Conservation (phyloP, 208 protist genomes). For the Leishmania tarentolae region DNA sequence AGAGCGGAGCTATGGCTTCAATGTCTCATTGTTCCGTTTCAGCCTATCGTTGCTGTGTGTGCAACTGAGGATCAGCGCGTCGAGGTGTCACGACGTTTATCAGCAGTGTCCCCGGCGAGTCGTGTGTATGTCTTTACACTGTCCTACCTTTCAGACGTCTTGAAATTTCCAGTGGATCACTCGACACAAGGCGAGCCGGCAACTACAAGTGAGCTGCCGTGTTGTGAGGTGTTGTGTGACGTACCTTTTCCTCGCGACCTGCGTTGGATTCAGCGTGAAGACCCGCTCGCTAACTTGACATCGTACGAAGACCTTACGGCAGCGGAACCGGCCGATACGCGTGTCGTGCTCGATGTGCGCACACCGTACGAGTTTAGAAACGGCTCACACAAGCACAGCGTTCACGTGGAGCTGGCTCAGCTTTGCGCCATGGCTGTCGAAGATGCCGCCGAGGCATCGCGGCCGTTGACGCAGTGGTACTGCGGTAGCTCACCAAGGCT, state of each 20-base stretch:
- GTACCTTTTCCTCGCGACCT: slow-evolving; percentile 10
- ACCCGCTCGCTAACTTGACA: slow-evolving; percentile 10
- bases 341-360: slow-evolving; percentile 71
- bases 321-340: slow-evolving; percentile 17
- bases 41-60: slow-evolving; percentile 60
- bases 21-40: slow-evolving; percentile 62
- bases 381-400: slow-evolving; percentile 75
- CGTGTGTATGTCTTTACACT: slow-evolving; percentile 39
- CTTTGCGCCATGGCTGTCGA: slow-evolving; percentile 56
- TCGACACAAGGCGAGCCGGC: neutral
- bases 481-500: slow-evolving; percentile 32
- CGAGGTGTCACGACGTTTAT: slow-evolving; percentile 35
- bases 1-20: slow-evolving; percentile 84
- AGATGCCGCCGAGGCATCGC: slow-evolving; percentile 13
- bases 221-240: slow-evolving; percentile 13
- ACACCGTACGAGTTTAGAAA: slow-evolving; percentile 85
- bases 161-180: neutral
- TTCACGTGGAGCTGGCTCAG: slow-evolving; percentile 59
- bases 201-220: neutral
- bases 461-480: slow-evolving; percentile 1
- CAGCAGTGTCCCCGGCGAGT: slow-evolving; percentile 39
- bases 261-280: slow-evolving; percentile 15
- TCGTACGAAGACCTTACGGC: slow-evolving; percentile 15
- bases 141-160: slow-evolving; percentile 32
- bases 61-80: slow-evolving; percentile 25